Conservation (phyloP, 1,284 basidiomycete species). For the Sporisorium scitamineum region DNA sequence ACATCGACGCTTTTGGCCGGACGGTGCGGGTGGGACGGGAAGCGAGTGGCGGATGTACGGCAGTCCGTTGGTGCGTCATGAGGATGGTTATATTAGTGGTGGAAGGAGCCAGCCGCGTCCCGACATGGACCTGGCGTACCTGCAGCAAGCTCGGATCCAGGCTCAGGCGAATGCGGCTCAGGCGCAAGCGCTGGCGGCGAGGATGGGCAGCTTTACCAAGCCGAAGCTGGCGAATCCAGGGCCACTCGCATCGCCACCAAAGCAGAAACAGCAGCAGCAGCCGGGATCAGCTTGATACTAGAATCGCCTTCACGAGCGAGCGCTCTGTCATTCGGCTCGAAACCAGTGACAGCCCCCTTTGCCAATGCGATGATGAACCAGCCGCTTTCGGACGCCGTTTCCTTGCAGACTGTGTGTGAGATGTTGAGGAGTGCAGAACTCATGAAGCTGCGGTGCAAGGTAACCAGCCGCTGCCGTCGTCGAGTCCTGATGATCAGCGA, state of each 20-base stretch:
- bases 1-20: constrained; percentile 74
- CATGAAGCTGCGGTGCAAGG: no score
- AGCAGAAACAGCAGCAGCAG: constrained; percentile 17
- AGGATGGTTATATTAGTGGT: constrained; percentile 53
- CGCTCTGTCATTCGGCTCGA: no score
- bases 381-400: background rate
- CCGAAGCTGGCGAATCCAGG: constrained; percentile 20
- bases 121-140: constrained; percentile 52
- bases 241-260: constrained; percentile 6
- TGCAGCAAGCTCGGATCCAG: constrained; percentile 46
- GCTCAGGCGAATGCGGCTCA: constrained; percentile 51
- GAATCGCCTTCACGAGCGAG: background rate
- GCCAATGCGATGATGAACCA: background rate
- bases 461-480: no score
- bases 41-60: constrained; percentile 62
- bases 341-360: no score
- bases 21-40: constrained; percentile 59
- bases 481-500: background rate
- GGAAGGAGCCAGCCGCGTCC: constrained; percentile 55
- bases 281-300: constrained; percentile 2
- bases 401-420: no score
- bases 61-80: constrained; percentile 58
- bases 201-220: constrained; percentile 54
- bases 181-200: constrained; percentile 32
- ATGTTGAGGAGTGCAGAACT: no score